Evolutionary conservation across 306 rosid species (phyloP).

Genomic region (Cicer cuneatum): DNA sequence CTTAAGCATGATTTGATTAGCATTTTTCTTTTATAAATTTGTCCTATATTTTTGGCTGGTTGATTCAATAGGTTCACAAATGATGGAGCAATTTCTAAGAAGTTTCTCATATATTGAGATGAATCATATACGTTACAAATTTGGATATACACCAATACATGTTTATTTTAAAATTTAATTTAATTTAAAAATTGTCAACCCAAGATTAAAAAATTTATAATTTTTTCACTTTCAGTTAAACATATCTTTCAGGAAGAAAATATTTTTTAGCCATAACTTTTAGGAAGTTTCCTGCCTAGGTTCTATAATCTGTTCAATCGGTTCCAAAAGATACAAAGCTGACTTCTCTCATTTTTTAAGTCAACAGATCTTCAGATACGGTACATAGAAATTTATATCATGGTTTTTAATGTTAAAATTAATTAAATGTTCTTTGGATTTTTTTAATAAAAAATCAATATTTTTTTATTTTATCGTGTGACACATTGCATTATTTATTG

Average conservation of each 20-base stretch:
- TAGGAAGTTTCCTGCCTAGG: conserved; percentile 10
- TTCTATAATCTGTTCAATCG: not conserved
- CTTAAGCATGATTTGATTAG: not conserved
- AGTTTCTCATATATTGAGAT: not conserved
- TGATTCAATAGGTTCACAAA: not conserved
- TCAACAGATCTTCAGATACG: conserved; percentile 11
- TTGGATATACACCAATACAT: not conserved
- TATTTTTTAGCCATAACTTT: too few species aligned
- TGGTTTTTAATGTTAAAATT: not conserved
- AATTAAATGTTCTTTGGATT: not conserved
- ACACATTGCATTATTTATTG: not conserved
- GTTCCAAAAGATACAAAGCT: not conserved
- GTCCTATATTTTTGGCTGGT: not conserved
- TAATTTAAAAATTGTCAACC: too few species aligned
- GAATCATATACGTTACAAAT: not conserved
- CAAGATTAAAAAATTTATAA: too few species aligned
- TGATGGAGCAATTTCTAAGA: conserved; percentile 1
- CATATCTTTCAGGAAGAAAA: not conserved
- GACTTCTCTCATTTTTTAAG: not conserved
- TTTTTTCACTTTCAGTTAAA: not conserved
- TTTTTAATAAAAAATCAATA: not conserved
- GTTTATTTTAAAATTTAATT: not conserved
- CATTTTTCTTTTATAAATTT: not conserved
- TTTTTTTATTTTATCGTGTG: not conserved
- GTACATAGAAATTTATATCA: conserved; percentile 8